Evolutionary conservation across 2,329 filamentous ascomycete genomes (phyloP), one percentile per base, ranked within the genome.

Genomic region (Aspergillus novoparasiticus): DNA sequence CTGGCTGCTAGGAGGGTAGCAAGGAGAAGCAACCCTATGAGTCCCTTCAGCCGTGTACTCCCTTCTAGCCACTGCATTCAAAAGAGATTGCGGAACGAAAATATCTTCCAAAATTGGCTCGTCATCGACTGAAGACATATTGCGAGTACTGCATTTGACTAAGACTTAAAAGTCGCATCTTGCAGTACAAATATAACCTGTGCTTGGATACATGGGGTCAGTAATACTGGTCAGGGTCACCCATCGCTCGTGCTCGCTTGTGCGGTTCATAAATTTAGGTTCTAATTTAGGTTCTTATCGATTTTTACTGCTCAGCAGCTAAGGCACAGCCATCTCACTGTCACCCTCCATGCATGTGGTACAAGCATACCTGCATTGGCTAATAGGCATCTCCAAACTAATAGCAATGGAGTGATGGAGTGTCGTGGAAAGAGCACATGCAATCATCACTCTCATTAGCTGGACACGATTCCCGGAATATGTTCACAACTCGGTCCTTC

Each of bases 11-110:
- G n/a, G 23, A 30, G 28, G 34, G 36, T 43, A 39, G 8, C 19
- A 30, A 50, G 48, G 21, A 34, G n/a, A 21, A 30, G 10, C 19
- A 11, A n/a, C 26, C 19, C 36, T 16, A 6, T 30, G 46, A 3
- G 56, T 16, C 32, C 54, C 50, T 34, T 55, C 55, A 9, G 30
- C 36, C 21, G 28, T 50, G 28, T 23, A 3, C 19, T 54, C 30
- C 16, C n/a, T 57, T 34, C 34, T 4, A 43, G 62, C 28, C 4
- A 51, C 56, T 11, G 51, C 32, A 5, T 56, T 32, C 11, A 64
- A 11, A 19, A 64, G 62, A 21, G 55, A 53, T 16, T 64, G 59
- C 4, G 59, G 62, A 4, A 64, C 16, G n/a, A 64, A 36, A 23
- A 64, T 64, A 14, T 64, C 62, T 30, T 64, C 55, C 12, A 46